These are phyloP conservation scores for Linum lewisii DNA, from an alignment of 345 rosid genomes.

Conservation along the genomic window DNA sequence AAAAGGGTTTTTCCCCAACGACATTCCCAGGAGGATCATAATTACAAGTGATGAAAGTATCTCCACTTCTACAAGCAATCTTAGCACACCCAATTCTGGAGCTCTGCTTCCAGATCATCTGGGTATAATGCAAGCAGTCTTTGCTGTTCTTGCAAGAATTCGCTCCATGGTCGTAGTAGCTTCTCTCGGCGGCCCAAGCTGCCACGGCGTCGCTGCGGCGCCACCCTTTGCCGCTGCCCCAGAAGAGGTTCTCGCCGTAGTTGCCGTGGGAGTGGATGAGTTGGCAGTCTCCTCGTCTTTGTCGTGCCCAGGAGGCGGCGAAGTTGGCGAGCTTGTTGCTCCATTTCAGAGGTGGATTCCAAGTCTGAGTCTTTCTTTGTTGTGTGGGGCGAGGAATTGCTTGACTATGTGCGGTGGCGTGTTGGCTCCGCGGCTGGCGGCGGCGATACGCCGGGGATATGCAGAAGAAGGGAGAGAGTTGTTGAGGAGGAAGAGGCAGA, in stretches of 20 bases:
- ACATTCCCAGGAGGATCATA: constrained; percentile 64
- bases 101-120: constrained; percentile 57
- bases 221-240: constrained; percentile 59
- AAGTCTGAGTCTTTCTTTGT: constrained; percentile 29
- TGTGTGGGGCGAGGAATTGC: constrained; percentile 41
- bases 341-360: constrained; percentile 53
- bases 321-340: constrained; percentile 38
- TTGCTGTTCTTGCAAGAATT: constrained; percentile 29
- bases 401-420: constrained; percentile 8
- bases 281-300: constrained; percentile 31
- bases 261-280: constrained; percentile 41
- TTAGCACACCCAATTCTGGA: constrained; percentile 46
- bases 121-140: constrained; percentile 54
- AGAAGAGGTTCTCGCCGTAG: constrained; percentile 54
- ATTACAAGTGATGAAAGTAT: constrained; percentile 42
- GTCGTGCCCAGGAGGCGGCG: constrained; percentile 34
- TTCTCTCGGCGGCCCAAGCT: constrained; percentile 45
- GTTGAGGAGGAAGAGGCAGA: constrained; percentile 17
- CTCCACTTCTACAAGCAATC: constrained; percentile 34
- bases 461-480: constrained; percentile 8
- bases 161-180: constrained; percentile 30
- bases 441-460: constrained; percentile 5
- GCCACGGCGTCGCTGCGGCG: constrained; percentile 33
- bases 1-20: constrained; percentile 53
- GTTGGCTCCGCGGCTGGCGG: constrained; percentile 2